phyloP scores from a whole-genome alignment of 169 alveolate genomes.

The Plasmodium sp. region DNA sequence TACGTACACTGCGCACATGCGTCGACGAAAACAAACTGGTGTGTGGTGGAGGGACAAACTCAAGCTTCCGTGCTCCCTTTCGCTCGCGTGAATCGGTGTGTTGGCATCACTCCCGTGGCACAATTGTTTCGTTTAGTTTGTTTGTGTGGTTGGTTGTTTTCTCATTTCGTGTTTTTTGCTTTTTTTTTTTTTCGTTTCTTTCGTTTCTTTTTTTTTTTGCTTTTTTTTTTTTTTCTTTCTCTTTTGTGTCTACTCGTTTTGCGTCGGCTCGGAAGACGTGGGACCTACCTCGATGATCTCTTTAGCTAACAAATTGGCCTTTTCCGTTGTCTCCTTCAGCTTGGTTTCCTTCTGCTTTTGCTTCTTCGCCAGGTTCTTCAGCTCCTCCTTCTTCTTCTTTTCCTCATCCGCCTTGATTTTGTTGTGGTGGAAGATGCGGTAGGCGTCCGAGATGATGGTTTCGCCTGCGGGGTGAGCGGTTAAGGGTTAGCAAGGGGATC shows the following conservation, averaged over 20 bases:
- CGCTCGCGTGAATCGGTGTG: neutral
- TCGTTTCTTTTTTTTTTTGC: neutral
- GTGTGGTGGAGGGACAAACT: neutral
- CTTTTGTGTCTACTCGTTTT: neutral
- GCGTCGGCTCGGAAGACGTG: neutral
- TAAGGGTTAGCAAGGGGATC: neutral
- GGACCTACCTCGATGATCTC: constrained; percentile 44
- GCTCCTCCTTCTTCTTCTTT: constrained; percentile 64
- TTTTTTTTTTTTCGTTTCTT: neutral
- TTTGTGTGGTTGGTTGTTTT: too few relatives aligned
- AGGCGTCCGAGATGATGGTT: constrained; percentile 55
- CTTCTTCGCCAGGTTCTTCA: constrained; percentile 26
- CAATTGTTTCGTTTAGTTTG: neutral
- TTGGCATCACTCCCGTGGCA: neutral
- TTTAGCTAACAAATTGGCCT: constrained; percentile 47
- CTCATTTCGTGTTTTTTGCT: too few relatives aligned
- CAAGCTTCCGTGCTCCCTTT: neutral
- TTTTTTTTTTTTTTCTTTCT: neutral
- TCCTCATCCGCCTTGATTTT: constrained; percentile 43
- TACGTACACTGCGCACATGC: neutral
- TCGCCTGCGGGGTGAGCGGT: constrained; percentile 17
- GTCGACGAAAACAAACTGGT: neutral
- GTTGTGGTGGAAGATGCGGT: constrained; percentile 44
- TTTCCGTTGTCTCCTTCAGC: constrained; percentile 54
- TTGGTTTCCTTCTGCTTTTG: constrained; percentile 61